Evolutionary conservation across 768 basidiomycete genomes (phyloP).

Genomic region (Macrolepiota albuminosa): DNA sequence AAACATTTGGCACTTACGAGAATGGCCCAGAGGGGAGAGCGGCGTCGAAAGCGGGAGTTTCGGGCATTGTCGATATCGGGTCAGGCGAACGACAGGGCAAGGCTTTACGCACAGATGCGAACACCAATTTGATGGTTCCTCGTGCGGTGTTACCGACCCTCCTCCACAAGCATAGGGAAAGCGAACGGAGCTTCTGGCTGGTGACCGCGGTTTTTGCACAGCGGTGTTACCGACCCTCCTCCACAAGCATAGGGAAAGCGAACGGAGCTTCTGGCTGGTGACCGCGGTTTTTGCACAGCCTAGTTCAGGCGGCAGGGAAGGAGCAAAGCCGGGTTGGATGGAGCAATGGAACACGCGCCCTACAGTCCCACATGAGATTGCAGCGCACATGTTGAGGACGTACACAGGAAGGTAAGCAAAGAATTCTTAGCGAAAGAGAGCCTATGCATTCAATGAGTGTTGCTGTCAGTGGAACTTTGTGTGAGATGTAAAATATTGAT

Average conservation of each 20-base stretch:
- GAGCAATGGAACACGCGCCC: slow-evolving; percentile 7
- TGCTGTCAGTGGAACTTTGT: slow-evolving; percentile 49
- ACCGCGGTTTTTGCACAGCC: slow-evolving; percentile 30
- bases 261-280: slow-evolving; percentile 50
- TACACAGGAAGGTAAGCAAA: background rate
- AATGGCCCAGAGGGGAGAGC: slow-evolving; percentile 45
- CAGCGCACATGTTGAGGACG: background rate
- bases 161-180: slow-evolving; percentile 38
- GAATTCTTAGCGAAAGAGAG: background rate
- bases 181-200: slow-evolving; percentile 46
- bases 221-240: slow-evolving; percentile 58
- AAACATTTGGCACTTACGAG: slow-evolving; percentile 46
- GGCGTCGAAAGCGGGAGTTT: slow-evolving; percentile 55
- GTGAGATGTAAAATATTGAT: background rate
- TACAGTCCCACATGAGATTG: slow-evolving; percentile 3
- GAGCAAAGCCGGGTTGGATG: slow-evolving; percentile 6
- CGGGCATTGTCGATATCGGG: slow-evolving; percentile 52
- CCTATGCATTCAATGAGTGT: slow-evolving; percentile 52
- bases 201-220: slow-evolving; percentile 36
- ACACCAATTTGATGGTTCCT: slow-evolving; percentile 29
- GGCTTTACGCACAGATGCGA: slow-evolving; percentile 65
- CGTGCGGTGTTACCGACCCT: slow-evolving; percentile 63
- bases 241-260: slow-evolving; percentile 37
- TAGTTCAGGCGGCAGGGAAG: background rate
- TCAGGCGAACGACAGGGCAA: slow-evolving; percentile 24